Percentiles rank a stretch among this genome's conserved stretches.
These are phyloP conservation scores for Stephania cephalantha DNA, from an alignment of 164 flowering plant species.

Conservation along the genomic window DNA sequence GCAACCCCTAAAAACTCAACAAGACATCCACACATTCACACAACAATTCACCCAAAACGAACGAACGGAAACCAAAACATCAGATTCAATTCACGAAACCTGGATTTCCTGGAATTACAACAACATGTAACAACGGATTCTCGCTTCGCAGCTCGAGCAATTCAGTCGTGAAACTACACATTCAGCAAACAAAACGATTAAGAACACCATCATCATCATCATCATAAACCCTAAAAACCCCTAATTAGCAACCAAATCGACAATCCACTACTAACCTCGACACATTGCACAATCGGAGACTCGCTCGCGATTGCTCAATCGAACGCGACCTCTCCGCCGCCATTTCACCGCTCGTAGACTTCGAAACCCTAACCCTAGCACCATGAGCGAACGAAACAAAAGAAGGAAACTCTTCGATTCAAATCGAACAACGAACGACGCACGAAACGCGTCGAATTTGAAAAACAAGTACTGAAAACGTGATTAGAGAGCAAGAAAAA, in stretches of 20 bases:
- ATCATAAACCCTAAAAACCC: neutral
- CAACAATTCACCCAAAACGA: neutral
- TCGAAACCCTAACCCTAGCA: constrained; percentile 14
- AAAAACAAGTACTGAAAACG: too few relatives aligned
- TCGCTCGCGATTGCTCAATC: constrained; percentile 23
- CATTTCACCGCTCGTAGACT: constrained; percentile 23
- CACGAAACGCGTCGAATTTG: neutral
- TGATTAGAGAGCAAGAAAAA: too few relatives aligned
- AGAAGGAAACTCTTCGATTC: too few relatives aligned
- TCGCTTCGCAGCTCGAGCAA: constrained; percentile 61
- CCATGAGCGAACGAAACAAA: neutral
- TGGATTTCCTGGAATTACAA: constrained; percentile 86
- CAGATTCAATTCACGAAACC: constrained; percentile 30
- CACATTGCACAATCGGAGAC: constrained; percentile 50
- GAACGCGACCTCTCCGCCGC: constrained; percentile 16
- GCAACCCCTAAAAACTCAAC: constrained; percentile 39
- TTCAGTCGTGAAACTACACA: constrained; percentile 38
- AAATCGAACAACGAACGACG: neutral
- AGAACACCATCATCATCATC: neutral
- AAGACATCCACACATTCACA: neutral
- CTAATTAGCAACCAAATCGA: neutral
- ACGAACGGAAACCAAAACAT: neutral
- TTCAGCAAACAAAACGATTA: neutral
- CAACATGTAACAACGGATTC: constrained; percentile 51
- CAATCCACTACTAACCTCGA: constrained; percentile 40